These are phyloP conservation scores for Millerozyma acaciae DNA, from an alignment of 805 yeast species.

Conservation along the genomic window DNA sequence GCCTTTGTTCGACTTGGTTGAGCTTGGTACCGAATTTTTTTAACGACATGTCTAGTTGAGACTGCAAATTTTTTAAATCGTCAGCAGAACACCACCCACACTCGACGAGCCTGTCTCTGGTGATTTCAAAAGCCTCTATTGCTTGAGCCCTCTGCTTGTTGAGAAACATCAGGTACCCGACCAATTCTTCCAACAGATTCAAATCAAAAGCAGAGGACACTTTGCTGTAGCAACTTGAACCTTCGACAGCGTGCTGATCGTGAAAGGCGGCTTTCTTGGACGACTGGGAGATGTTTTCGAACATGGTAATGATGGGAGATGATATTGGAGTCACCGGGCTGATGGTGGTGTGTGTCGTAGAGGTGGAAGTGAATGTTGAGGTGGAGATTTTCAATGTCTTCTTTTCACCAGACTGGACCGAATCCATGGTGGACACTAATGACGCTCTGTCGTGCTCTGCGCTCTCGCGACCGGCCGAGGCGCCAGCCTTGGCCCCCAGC, in stretches of 20 bases:
- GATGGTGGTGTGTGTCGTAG: conserved; percentile 35
- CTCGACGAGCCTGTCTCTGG: conserved; percentile 27
- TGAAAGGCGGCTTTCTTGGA: conserved; percentile 25
- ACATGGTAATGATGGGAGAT: conserved; percentile 37
- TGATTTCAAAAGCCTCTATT: conserved; percentile 29
- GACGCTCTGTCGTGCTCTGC: background rate
- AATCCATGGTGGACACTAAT: background rate
- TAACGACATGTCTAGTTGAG: conserved; percentile 35
- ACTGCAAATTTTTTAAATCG: conserved; percentile 36
- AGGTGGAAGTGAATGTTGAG: conserved; percentile 22
- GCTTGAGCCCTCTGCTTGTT: conserved; percentile 31
- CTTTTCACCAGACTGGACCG: background rate
- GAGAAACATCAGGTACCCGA: conserved; percentile 30
- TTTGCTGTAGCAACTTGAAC: conserved; percentile 6
- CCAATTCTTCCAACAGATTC: conserved; percentile 19
- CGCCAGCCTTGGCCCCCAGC: background rate
- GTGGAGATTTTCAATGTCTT: conserved; percentile 1
- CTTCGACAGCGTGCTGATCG: conserved; percentile 35
- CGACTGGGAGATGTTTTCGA: conserved; percentile 29
- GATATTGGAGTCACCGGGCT: conserved; percentile 24
- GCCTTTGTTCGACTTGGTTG: conserved; percentile 35
- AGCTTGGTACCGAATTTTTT: conserved; percentile 37
- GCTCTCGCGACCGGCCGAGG: conserved; percentile 8
- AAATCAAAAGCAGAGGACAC: conserved; percentile 20
- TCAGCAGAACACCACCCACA: conserved; percentile 43